These are phyloP conservation scores for Amanita rubescens DNA, from an alignment of 768 basidiomycete species.

Conservation along the genomic window DNA sequence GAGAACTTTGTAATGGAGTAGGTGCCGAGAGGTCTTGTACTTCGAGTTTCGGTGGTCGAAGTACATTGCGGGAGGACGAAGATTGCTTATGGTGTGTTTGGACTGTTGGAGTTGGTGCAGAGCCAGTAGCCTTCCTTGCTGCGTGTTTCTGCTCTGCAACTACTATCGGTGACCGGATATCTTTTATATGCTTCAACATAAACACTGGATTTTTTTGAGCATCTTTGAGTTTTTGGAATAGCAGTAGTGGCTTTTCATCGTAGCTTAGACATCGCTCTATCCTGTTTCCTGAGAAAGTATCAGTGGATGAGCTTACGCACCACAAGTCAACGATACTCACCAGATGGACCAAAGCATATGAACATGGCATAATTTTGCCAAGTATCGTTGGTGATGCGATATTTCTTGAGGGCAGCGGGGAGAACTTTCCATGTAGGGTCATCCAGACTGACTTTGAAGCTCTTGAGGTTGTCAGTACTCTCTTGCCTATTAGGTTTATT, in stretches of 20 bases:
- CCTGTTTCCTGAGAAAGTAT: slow-evolving; percentile 45
- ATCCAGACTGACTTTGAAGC: slow-evolving; percentile 95
- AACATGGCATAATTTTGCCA: slow-evolving; percentile 99
- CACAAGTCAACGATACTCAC: slow-evolving; percentile 35
- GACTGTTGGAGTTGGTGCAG: slow-evolving; percentile 24
- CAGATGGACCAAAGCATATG: slow-evolving; percentile 92
- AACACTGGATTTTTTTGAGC: slow-evolving; percentile 97
- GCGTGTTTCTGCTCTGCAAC: slow-evolving; percentile 97
- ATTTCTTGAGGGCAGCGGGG: slow-evolving; percentile 96
- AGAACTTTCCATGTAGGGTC: slow-evolving; percentile 99
- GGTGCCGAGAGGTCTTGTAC: slow-evolving; percentile 54
- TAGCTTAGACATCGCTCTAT: slow-evolving; percentile 94
- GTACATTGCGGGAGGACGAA: slow-evolving; percentile 32
- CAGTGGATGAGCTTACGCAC: neutral
- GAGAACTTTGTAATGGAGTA: slow-evolving; percentile 44
- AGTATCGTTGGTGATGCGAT: slow-evolving; percentile 96
- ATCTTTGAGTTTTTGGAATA: slow-evolving; percentile 97
- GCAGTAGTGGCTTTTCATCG: slow-evolving; percentile 93
- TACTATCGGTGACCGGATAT: slow-evolving; percentile 94
- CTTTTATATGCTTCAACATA: slow-evolving; percentile 95
- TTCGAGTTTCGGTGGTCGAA: slow-evolving; percentile 63
- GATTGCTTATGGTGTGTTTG: slow-evolving; percentile 36
- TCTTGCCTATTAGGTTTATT: slow-evolving; percentile 53
- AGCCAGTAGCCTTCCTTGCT: slow-evolving; percentile 58
- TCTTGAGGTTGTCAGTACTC: slow-evolving; percentile 74